Base-by-base conservation (phyloP, 2,329 filamentous ascomycete genomes). In the Alternaria novae-zelandiae region DNA sequence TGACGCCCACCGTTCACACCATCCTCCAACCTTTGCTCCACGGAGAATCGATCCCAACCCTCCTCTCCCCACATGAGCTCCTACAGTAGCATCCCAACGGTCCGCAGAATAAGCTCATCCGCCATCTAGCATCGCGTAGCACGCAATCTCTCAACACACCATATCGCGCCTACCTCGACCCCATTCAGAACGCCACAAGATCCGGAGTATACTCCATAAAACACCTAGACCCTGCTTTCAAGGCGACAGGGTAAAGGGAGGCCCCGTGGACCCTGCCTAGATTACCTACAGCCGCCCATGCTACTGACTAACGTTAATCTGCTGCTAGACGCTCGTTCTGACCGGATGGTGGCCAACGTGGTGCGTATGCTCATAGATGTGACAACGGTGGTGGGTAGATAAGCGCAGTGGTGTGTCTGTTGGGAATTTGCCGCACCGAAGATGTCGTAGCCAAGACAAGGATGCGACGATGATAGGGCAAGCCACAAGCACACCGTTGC, bases 31-130 rank as follows among this genome's bases (percentile, higher is more conserved):
- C 46, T 51, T n/a, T 45, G 41, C 43, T 59, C 50, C 30, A 32
- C 49, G 47, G 23, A 43, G 15, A 57, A 30, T 54, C 41, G 49
- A 41, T 41, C 30, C 61, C 56, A 64, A 45, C 44, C 50, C 53
- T 32, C 41, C n/a, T 46, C 25, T 49, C 45, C 54, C 25, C 44
- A 28, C 30, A 53, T 11, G 49, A 50, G 59, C 50, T 47, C 61
- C 20, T 54, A 54, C 25, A 57, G 50, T 59, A 41, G 58, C 36
- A 41, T 57, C 50, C 32, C 54, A 51, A 61, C 68, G 66, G 59
- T 59, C 66, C 65, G 63, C 54, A 65, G 41, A 57, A 63, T 64
- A 68, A 64, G 60, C 61, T 61, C 63, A 55, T 50, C 56, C 57
- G 62, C 25, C 36, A 60, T 50, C 44, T 58, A 61, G 60, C 36